Evolutionary conservation across 495 filamentous ascomycete species (phyloP).

Genomic region (Aspergillus mulundensis): DNA sequence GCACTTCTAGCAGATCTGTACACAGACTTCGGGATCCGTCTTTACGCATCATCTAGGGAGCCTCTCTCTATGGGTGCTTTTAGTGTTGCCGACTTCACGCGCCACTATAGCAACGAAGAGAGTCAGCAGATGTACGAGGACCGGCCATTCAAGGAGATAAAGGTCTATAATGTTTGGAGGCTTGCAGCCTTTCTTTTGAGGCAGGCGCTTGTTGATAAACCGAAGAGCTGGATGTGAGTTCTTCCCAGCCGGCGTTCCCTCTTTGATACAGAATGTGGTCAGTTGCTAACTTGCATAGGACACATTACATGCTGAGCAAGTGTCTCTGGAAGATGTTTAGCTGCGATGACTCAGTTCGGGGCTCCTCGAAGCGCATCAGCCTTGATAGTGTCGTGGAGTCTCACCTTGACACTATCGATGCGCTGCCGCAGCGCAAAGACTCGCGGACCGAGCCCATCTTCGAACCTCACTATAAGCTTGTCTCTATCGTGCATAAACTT

Average conservation of each 20-base stretch:
- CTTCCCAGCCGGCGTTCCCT: background rate
- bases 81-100: slow-evolving; percentile 65
- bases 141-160: slow-evolving; percentile 68
- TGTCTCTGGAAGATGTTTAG: slow-evolving; percentile 94
- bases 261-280: background rate
- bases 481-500: slow-evolving; percentile 82
- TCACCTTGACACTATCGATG: slow-evolving; percentile 70
- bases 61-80: slow-evolving; percentile 90
- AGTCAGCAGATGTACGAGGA: slow-evolving; percentile 70
- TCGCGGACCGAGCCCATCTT: slow-evolving; percentile 77
- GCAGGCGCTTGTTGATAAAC: slow-evolving; percentile 67
- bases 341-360: slow-evolving; percentile 47
- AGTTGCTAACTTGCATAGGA: slow-evolving; percentile 41
- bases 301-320: slow-evolving; percentile 87
- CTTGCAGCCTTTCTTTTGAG: slow-evolving; percentile 77
- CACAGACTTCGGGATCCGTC: slow-evolving; percentile 79
- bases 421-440: slow-evolving; percentile 76
- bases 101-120: slow-evolving; percentile 66
- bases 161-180: slow-evolving; percentile 75
- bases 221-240: slow-evolving; percentile 80
- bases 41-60: slow-evolving; percentile 87
- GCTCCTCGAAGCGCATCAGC: slow-evolving; percentile 41
- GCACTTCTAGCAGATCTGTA: slow-evolving; percentile 78
- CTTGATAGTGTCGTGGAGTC: slow-evolving; percentile 61
- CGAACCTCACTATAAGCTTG: slow-evolving; percentile 94